Base-by-base conservation (phyloP, 352 stramenopile species). In the Phytophthora meadii region DNA sequence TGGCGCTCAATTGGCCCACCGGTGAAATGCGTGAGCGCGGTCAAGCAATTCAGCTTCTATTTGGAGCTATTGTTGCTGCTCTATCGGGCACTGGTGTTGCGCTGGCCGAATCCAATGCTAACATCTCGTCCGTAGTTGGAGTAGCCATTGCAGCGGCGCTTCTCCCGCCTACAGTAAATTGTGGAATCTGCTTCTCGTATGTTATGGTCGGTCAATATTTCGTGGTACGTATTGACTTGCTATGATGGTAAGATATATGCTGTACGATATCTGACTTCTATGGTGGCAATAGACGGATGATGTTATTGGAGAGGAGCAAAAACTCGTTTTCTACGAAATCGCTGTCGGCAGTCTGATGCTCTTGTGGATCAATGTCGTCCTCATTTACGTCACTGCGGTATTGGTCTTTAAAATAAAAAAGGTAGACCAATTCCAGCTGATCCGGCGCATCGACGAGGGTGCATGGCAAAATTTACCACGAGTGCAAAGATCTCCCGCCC, bases 401-500 rank as follows among this genome's bases (percentile, higher is more conserved):
- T 45, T 93, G n/a, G 84, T 96, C 12, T 96, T 96, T 68, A 96
- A 96, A 62, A 87, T 94, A 54, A 96, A 96, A 64, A 82, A 92
- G 39, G 85, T 95, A 0, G 87, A 87, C 50, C 84, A 92, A 50
- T 95, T 95, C 56, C 85, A 94, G 59, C 68, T 95, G 15, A 91
- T 95, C 49, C 85, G 87, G 14, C 79, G 74, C 12, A 75, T 93
- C 28, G 87, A 94, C 40, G 84, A 95, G 68, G 79, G 61, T 27
- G 69, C 83, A n/a, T 95, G 87, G 87, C 82, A 79, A 41, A 93
- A 95, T 52, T 51, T 95, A 48, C 87, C 87, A 2, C 82, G 82
- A 19, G 81, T 93, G 14, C 81, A 90, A 49, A 74, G 81, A 36
- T 89, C 84, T 27, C 84, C 84, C 4, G 79, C 68, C 7, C 73